Base-by-base conservation (phyloP, 352 stramenopile species). In the Globisporangium paroecandrum region DNA sequence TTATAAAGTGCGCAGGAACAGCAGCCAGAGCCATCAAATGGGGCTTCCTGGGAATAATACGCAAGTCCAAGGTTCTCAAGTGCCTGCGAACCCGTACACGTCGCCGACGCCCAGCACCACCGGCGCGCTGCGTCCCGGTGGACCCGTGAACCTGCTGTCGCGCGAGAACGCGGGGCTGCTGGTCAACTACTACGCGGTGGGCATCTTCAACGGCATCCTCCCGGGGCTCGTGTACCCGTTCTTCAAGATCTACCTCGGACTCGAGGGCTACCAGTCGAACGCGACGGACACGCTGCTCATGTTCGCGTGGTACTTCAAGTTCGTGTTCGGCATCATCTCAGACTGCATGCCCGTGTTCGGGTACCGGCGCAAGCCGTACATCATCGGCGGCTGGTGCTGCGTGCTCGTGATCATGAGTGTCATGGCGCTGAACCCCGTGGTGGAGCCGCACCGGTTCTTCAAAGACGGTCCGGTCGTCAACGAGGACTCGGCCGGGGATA, bases 161-260 rank as follows among this genome's bases (percentile, higher is more conserved):
- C 65, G 49, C 12, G 65, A 58, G 27, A 83, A 77, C 25, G 57
- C 77, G 18, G 83, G 78, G 0, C 64, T 94, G 8, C 69, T 93
- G 38, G 61, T 88, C 62, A 88, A 91, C 53, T 92, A 91, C 62
- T 86, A 86, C 29, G 76, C 80, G 8, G 84, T 89, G 32, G 86
- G 84, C 8, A 71, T 91, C 29, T 83, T 93, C 70, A 87, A 91
- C 62, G 81, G 84, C 32, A 73, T 82, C 18, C 76, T 90, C 32
- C 81, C 84, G 4, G 81, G 84, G 13, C 69, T 94, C 6, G 79
- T 89, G 1, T 91, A 91, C 58, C 86, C 86, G 41, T 69, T 94
- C 29, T 89, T 92, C 72, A 90, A 90, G 64, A 77, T 87, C 65
- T 86, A 87, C 32, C 70, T 92, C 2, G 75, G 79, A 6, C 65